Conservation (phyloP, 1,139 yeast species). For the Lodderomyces elongisporus region DNA sequence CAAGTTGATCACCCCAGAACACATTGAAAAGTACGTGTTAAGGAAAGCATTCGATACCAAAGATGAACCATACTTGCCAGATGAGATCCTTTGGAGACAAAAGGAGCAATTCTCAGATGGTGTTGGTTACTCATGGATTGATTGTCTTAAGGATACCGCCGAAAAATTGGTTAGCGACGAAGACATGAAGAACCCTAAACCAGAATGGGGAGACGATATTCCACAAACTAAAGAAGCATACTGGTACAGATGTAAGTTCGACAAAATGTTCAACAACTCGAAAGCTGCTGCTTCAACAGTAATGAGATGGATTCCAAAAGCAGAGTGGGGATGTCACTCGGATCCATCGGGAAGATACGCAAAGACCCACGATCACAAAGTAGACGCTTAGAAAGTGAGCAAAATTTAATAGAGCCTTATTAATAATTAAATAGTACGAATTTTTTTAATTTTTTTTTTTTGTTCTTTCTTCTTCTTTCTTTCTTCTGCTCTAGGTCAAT, state of each 20-base stretch:
- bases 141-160: slow-evolving; percentile 93
- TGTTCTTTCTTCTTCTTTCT: neutral
- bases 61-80: slow-evolving; percentile 87
- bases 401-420: neutral
- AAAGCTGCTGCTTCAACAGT: slow-evolving; percentile 96
- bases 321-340: slow-evolving; percentile 99
- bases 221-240: slow-evolving; percentile 98
- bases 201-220: slow-evolving; percentile 92
- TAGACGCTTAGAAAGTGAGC: slow-evolving; percentile 15
- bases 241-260: slow-evolving; percentile 97
- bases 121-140: slow-evolving; percentile 99
- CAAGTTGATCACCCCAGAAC: slow-evolving; percentile 67
- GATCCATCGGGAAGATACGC: slow-evolving; percentile 99
- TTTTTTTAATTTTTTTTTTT: neutral
- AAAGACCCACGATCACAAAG: slow-evolving; percentile 68
- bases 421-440: neutral
- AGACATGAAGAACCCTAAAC: slow-evolving; percentile 81
- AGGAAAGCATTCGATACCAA: slow-evolving; percentile 95
- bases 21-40: slow-evolving; percentile 87
- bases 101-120: slow-evolving; percentile 99
- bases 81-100: slow-evolving; percentile 98
- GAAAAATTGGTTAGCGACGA: slow-evolving; percentile 83
- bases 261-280: slow-evolving; percentile 74
- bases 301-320: slow-evolving; percentile 99
- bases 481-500: neutral